Percentiles rank a stretch among this genome's conserved stretches.
phyloP scores from a whole-genome alignment of 371 early-diverging fungal species.

The Blastocladiella emersonii region DNA sequence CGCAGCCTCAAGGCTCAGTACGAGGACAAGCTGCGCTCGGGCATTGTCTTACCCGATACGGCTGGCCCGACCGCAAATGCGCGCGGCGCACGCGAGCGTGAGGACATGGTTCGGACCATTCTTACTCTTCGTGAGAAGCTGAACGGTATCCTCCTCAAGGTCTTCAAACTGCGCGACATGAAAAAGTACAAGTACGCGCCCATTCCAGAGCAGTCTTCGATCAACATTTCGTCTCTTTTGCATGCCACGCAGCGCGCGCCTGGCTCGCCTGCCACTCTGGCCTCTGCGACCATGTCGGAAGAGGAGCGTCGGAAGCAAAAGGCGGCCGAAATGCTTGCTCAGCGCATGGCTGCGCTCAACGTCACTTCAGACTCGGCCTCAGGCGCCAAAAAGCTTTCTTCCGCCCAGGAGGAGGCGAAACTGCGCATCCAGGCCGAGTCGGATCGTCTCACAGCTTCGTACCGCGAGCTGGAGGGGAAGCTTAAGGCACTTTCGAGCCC shows the following conservation, averaged over 20 bases:
- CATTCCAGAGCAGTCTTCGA: background rate
- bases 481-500: background rate
- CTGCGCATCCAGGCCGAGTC: background rate
- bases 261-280: background rate
- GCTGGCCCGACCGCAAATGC: constrained; percentile 6
- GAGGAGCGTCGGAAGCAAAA: constrained; percentile 16
- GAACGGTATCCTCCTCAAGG: constrained; percentile 14
- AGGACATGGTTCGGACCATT: constrained; percentile 12
- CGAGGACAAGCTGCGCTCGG: constrained; percentile 7
- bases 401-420: background rate
- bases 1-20: constrained; percentile 14
- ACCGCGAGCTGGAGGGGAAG: background rate
- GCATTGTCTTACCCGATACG: background rate
- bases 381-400: background rate
- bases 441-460: background rate
- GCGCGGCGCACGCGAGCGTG: constrained; percentile 9
- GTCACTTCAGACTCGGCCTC: constrained; percentile 4
- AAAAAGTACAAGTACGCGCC: constrained; percentile 2
- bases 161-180: constrained; percentile 7
- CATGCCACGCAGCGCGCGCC: background rate
- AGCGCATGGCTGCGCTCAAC: constrained; percentile 44
- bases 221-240: background rate
- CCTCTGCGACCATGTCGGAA: constrained; percentile 10
- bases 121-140: constrained; percentile 15
- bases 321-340: constrained; percentile 26